A percentile compares a stretch with the other conserved stretches of the same genome.
Conservation (phyloP, 2,329 filamentous ascomycete species). For the Cordyceps fumosorosea region DNA sequence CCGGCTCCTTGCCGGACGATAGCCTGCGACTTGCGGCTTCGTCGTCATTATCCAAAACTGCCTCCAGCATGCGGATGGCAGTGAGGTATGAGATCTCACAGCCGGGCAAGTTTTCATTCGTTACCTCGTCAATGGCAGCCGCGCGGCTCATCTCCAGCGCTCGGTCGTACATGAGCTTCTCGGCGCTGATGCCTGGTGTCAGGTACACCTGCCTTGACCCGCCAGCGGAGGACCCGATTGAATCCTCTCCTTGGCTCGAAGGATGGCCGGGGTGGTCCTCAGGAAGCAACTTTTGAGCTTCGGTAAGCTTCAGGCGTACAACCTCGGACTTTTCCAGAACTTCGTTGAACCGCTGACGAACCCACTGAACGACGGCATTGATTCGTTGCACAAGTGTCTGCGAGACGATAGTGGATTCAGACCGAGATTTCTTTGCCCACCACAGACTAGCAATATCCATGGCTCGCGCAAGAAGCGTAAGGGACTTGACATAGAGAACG, state of each 20-base stretch:
- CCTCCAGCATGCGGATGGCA: conserved; percentile 90
- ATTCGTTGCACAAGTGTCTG: conserved; percentile 62
- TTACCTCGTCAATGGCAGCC: conserved; percentile 92
- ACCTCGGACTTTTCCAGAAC: conserved; percentile 94
- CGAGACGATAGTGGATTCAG: conserved; percentile 43
- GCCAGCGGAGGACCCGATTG: conserved; percentile 48
- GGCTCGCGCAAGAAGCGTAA: conserved; percentile 82
- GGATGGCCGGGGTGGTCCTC: conserved; percentile 82
- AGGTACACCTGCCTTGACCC: conserved; percentile 74
- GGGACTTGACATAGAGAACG: conserved; percentile 91
- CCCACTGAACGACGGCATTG: conserved; percentile 93
- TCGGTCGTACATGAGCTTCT: conserved; percentile 97
- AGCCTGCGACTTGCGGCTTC: conserved; percentile 33
- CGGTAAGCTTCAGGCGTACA: conserved; percentile 79
- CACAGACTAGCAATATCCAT: conserved; percentile 93
- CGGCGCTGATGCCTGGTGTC: conserved; percentile 83
- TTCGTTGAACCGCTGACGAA: conserved; percentile 90
- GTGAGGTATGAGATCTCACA: conserved; percentile 93
- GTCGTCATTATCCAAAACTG: conserved; percentile 80
- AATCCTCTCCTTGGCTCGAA: conserved; percentile 61
- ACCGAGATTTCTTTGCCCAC: conserved; percentile 77
- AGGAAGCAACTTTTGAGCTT: conserved; percentile 78
- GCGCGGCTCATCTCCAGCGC: conserved; percentile 94
- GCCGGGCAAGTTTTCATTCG: conserved; percentile 77
- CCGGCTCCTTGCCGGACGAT: conserved; percentile 33